phyloP scores from a whole-genome alignment of 208 protist genomes.

The Leishmania lainsoni region DNA sequence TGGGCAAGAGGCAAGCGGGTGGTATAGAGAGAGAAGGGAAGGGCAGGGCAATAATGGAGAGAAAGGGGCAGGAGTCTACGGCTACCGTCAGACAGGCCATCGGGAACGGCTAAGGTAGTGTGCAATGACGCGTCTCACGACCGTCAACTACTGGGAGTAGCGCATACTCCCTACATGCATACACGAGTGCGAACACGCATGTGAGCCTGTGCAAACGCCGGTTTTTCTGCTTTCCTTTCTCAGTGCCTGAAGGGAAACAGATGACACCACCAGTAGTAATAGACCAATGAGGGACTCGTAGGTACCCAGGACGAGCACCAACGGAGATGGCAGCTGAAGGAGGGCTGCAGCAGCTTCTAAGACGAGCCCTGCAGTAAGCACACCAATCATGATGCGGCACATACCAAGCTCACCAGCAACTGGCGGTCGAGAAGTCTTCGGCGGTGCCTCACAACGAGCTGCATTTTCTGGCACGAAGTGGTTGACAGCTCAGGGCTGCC shows the following conservation, averaged over 20 bases:
- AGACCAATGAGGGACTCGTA: background rate
- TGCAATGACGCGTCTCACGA: background rate
- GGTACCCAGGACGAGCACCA: background rate
- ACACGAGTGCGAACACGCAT: background rate
- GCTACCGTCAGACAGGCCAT: background rate
- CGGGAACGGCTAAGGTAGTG: background rate
- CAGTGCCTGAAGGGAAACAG: background rate
- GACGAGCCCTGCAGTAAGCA: background rate
- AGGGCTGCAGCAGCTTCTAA: background rate
- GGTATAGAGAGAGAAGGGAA: background rate
- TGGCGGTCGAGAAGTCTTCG: background rate
- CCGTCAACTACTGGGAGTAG: background rate
- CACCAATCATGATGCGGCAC: background rate
- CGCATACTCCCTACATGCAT: background rate
- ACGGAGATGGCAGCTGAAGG: background rate
- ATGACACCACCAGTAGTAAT: background rate
- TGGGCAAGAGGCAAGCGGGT: background rate
- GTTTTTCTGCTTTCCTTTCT: background rate
- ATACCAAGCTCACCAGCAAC: background rate
- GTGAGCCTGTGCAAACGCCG: background rate
- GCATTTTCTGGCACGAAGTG: background rate
- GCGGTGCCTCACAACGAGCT: background rate
- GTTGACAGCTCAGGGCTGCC: background rate
- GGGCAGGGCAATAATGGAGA: background rate
- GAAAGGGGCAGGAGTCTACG: background rate